phyloP scores from a whole-genome alignment of 441 rosid genomes.

The Eruca vesicaria region DNA sequence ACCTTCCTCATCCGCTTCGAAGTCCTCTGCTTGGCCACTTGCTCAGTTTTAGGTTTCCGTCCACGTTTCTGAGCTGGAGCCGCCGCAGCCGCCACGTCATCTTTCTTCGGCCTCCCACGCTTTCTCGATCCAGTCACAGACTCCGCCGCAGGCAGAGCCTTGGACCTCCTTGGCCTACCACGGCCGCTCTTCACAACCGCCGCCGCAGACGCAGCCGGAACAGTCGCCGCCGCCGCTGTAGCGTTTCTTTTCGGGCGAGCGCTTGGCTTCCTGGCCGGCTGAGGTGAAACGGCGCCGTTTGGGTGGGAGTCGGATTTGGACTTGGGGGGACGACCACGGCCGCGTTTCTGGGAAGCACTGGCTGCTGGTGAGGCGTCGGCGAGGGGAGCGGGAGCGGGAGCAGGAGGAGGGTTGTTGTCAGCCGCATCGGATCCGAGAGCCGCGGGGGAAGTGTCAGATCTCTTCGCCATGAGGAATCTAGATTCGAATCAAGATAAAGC shows the following conservation, averaged over 20 bases:
- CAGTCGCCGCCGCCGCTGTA: background rate
- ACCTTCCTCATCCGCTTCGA: constrained; percentile 76
- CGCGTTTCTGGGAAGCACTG: constrained; percentile 43
- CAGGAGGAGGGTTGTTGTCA: background rate
- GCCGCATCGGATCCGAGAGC: background rate
- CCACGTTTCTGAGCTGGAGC: constrained; percentile 49
- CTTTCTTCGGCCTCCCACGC: constrained; percentile 67
- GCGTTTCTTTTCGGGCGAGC: constrained; percentile 46
- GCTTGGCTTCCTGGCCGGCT: constrained; percentile 13
- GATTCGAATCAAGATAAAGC: constrained; percentile 1
- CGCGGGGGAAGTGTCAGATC: background rate
- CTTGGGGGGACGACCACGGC: constrained; percentile 77
- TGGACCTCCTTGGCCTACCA: constrained; percentile 27
- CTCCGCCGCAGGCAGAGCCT: background rate
- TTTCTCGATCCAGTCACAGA: constrained; percentile 8
- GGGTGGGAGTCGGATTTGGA: constrained; percentile 30
- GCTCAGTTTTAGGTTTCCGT: constrained; percentile 43
- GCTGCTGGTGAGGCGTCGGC: constrained; percentile 9
- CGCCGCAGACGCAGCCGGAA: constrained; percentile 14
- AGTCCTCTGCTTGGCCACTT: constrained; percentile 37
- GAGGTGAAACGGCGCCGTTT: constrained; percentile 9
- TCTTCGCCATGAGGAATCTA: constrained; percentile 28
- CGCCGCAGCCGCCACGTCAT: constrained; percentile 6
- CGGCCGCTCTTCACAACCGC: constrained; percentile 11
- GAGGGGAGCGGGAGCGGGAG: background rate